phyloP scores from a whole-genome alignment of 352 stramenopile species.

The Blastocystis sp. region DNA sequence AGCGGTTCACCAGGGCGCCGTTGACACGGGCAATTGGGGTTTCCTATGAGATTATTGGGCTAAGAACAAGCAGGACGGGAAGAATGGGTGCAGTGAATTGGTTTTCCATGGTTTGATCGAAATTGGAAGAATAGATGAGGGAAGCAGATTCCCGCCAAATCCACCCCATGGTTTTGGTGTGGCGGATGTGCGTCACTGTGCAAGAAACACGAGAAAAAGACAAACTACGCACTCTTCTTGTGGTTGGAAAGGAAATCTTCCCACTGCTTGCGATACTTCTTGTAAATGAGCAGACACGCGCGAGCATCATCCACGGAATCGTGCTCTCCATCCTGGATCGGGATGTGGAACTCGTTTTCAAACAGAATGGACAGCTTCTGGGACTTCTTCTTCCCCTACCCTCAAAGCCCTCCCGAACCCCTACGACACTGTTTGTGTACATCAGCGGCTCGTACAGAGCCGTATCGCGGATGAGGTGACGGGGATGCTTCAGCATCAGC shows the following conservation, averaged over 20 bases:
- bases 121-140: background rate
- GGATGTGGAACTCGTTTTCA: slow-evolving; percentile 74
- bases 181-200: too few species aligned
- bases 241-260: slow-evolving; percentile 22
- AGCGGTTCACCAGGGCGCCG: background rate
- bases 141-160: background rate
- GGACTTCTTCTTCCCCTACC: slow-evolving; percentile 75
- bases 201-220: background rate
- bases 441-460: slow-evolving; percentile 77
- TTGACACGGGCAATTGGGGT: slow-evolving; percentile 21
- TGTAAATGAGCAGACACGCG: slow-evolving; percentile 70
- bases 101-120: background rate
- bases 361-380: slow-evolving; percentile 78
- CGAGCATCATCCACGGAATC: slow-evolving; percentile 72
- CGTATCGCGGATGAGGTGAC: slow-evolving; percentile 77
- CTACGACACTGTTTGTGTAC: slow-evolving; percentile 2
- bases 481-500: slow-evolving; percentile 79
- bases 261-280: slow-evolving; percentile 70
- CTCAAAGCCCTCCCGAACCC: slow-evolving; percentile 65
- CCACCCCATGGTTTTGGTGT: background rate
- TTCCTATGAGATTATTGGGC: background rate
- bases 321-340: slow-evolving; percentile 78
- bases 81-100: background rate
- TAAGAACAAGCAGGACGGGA: background rate
- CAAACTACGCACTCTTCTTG: background rate